Conservation (phyloP, 306 rosid genomes). For the Sphenostylis stenocarpa region DNA sequence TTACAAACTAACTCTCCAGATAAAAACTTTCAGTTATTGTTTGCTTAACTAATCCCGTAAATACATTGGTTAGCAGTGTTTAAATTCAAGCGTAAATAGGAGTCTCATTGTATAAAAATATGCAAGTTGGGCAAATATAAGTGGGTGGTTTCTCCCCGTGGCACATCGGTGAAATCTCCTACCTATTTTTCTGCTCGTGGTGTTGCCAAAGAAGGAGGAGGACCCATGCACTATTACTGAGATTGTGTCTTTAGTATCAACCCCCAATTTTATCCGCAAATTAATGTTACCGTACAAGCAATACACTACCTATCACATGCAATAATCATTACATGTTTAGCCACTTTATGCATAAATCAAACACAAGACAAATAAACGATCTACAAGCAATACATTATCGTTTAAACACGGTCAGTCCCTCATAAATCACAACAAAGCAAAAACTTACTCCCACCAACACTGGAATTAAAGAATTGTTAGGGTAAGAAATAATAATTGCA, state of each 20-base stretch:
- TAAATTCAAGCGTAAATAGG: too few relatives aligned
- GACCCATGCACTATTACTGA: too few relatives aligned
- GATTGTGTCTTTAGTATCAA: background rate
- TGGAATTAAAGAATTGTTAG: background rate
- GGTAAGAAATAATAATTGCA: background rate
- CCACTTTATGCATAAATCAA: background rate
- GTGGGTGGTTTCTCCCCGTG: too few relatives aligned
- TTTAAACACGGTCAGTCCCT: background rate
- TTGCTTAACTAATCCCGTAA: too few relatives aligned
- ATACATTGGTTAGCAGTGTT: too few relatives aligned
- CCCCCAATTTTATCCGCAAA: background rate
- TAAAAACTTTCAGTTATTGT: too few relatives aligned
- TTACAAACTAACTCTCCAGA: too few relatives aligned
- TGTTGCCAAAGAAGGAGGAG: too few relatives aligned
- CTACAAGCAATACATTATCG: background rate
- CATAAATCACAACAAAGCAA: background rate
- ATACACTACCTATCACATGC: background rate
- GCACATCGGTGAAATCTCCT: too few relatives aligned
- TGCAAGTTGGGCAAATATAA: too few relatives aligned
- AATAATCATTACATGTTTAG: background rate
- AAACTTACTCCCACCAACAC: background rate
- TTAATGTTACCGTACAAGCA: background rate
- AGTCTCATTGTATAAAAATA: too few relatives aligned
- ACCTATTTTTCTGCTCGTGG: too few relatives aligned
- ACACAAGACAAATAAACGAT: background rate